A percentile compares a stretch with the other conserved stretches of the same genome.
phyloP scores from a whole-genome alignment of 495 filamentous ascomycete species.

The Immersiella caudata region DNA sequence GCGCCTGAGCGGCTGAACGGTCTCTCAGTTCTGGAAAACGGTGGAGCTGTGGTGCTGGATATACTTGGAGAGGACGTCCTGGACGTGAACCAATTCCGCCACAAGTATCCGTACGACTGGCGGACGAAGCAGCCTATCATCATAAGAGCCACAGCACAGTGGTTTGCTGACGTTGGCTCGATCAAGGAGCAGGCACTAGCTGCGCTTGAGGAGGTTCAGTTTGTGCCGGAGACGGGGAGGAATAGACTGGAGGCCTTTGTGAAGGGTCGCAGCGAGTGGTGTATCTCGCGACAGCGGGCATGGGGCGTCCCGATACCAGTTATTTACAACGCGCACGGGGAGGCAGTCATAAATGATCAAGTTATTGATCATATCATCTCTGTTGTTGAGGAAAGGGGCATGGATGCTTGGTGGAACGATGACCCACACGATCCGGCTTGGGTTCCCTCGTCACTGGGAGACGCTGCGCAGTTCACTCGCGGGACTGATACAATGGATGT shows the following conservation, averaged over 20 bases:
- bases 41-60: conserved; percentile 68
- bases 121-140: conserved; percentile 90
- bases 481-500: conserved; percentile 99
- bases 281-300: conserved; percentile 93
- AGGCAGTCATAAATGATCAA: conserved; percentile 73
- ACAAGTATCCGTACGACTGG: conserved; percentile 99
- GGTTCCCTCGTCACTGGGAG: conserved; percentile 62
- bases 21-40: conserved; percentile 54
- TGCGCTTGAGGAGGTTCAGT: conserved; percentile 70
- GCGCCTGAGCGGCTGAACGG: conserved; percentile 60
- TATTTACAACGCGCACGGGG: conserved; percentile 71
- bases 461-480: conserved; percentile 59
- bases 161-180: conserved; percentile 88
- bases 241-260: conserved; percentile 80
- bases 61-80: conserved; percentile 65
- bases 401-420: conserved; percentile 94
- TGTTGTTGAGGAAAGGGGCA: conserved; percentile 73
- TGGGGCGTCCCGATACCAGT: conserved; percentile 98
- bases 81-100: conserved; percentile 66
- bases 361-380: conserved; percentile 84
- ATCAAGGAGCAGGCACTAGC: conserved; percentile 74
- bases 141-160: conserved; percentile 89
- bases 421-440: conserved; percentile 70
- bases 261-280: conserved; percentile 90
- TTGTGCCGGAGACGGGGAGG: conserved; percentile 73